Conservation (phyloP, 2,329 filamentous ascomycete genomes). For the Tolypocladium inflatum region DNA sequence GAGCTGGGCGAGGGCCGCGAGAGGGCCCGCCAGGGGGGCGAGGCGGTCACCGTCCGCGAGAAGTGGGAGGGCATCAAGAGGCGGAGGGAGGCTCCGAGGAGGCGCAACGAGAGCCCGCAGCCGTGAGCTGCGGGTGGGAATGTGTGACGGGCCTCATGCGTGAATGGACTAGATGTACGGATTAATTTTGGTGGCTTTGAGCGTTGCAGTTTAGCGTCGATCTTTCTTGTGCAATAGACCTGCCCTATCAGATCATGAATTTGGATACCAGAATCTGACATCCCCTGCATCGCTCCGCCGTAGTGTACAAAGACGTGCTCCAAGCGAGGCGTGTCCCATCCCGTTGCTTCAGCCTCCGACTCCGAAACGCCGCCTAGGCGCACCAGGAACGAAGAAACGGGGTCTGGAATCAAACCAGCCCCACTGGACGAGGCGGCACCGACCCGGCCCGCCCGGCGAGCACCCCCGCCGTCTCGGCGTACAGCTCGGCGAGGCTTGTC, state of each 20-base stretch:
- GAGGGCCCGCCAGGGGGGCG: slow-evolving; percentile 32
- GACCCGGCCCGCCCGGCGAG: slow-evolving; percentile 8
- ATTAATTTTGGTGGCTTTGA: background rate
- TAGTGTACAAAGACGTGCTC: background rate
- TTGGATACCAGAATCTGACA: background rate
- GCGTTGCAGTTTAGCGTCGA: background rate
- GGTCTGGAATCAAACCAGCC: background rate
- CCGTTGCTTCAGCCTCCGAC: background rate
- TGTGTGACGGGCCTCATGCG: background rate
- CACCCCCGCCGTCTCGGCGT: slow-evolving; percentile 50
- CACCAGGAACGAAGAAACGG: background rate
- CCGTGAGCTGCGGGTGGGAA: background rate
- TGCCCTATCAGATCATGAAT: background rate
- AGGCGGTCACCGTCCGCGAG: slow-evolving; percentile 32
- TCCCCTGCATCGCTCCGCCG: background rate
- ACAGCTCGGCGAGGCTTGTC: slow-evolving; percentile 49
- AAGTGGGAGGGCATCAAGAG: slow-evolving; percentile 31
- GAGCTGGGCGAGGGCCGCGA: slow-evolving; percentile 39
- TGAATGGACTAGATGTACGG: background rate
- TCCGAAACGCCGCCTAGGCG: background rate
- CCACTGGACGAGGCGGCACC: background rate
- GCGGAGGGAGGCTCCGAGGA: slow-evolving; percentile 12
- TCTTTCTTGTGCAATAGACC: background rate
- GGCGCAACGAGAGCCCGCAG: background rate
- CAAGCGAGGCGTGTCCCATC: background rate